These are phyloP conservation scores for Cucumis variabilis DNA, from an alignment of 331 rosid genomes.

Conservation along the genomic window DNA sequence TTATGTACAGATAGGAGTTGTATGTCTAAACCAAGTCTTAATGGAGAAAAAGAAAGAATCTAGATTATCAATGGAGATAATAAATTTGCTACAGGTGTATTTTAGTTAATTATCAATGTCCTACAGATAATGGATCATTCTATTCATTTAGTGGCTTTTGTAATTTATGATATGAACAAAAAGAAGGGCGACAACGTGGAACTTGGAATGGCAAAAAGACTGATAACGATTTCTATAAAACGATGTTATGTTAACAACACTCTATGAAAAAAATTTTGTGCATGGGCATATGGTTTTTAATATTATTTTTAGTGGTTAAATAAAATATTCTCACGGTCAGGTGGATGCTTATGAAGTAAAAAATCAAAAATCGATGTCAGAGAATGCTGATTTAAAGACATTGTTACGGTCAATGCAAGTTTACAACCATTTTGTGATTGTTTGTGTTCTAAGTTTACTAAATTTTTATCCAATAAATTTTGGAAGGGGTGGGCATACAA, in stretches of 20 bases:
- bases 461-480: not conserved
- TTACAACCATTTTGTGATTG: not conserved
- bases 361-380: slow-evolving; percentile 87
- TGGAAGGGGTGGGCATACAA: not conserved
- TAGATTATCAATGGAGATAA: slow-evolving; percentile 96
- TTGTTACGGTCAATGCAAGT: slow-evolving; percentile 98
- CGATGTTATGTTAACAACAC: slow-evolving; percentile 66
- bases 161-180: slow-evolving; percentile 53
- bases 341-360: too few species aligned
- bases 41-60: slow-evolving; percentile 99
- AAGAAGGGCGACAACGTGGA: slow-evolving; percentile 99
- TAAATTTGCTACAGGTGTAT: slow-evolving; percentile 97
- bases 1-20: slow-evolving; percentile 35
- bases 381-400: slow-evolving; percentile 94
- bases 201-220: slow-evolving; percentile 99
- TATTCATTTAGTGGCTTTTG: slow-evolving; percentile 26
- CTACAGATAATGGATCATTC: slow-evolving; percentile 27
- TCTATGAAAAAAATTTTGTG: not conserved
- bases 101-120: slow-evolving; percentile 1
- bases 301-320: slow-evolving; percentile 1
- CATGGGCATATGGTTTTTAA: not conserved
- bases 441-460: not conserved
- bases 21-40: slow-evolving; percentile 93
- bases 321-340: slow-evolving; percentile 10
- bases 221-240: slow-evolving; percentile 93